A percentile compares a stretch with the other conserved stretches of the same genome.
These are phyloP conservation scores for Nicotiana benthamiana DNA, from an alignment of 257 asterid genomes.

Conservation along the genomic window DNA sequence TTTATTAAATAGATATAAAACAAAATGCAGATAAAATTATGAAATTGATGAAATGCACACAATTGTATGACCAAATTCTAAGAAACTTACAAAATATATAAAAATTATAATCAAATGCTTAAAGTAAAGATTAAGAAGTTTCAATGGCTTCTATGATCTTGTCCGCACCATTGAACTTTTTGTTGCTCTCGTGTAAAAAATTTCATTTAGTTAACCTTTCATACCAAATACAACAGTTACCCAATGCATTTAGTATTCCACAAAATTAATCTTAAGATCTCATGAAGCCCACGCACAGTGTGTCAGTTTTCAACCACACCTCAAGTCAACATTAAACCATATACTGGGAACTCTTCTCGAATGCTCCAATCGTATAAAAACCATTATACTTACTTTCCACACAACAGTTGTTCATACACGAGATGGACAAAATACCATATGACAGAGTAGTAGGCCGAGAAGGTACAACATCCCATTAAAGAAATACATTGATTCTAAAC, in stretches of 20 bases:
- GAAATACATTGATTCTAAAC: neutral
- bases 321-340: neutral
- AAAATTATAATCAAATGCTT: no score
- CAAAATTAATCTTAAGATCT: neutral
- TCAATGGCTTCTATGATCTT: no score
- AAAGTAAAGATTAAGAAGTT: no score
- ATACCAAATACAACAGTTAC: no score
- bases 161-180: no score
- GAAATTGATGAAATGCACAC: no score
- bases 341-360: neutral
- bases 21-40: no score
- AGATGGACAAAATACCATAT: neutral
- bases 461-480: neutral
- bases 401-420: neutral
- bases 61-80: no score
- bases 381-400: neutral
- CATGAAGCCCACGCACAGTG: neutral
- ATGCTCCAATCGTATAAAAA: neutral
- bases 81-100: no score
- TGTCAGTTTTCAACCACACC: neutral
- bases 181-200: no score
- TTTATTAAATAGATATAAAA: no score
- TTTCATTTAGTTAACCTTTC: no score
- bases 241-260: neutral
- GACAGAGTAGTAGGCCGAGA: neutral